Evolutionary conservation across 2,329 filamentous ascomycete species (phyloP).

Genomic region (Stagonosporopsis rhizophila): DNA sequence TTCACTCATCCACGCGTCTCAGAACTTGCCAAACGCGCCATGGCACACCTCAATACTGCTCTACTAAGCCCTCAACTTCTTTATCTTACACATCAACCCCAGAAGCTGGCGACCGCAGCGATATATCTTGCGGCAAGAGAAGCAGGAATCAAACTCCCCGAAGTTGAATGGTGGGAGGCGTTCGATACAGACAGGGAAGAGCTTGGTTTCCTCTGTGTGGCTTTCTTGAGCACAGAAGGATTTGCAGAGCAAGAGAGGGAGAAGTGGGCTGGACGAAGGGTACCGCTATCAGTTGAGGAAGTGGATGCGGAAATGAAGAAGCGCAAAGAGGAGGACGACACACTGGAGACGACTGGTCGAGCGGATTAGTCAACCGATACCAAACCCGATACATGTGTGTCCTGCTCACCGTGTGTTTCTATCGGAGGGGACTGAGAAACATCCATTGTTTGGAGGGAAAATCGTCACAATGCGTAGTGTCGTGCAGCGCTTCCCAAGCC

Average conservation of each 20-base stretch:
- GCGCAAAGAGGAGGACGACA: constrained; percentile 36
- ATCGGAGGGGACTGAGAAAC: background rate
- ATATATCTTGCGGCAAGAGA: constrained; percentile 90
- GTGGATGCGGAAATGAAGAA: constrained; percentile 68
- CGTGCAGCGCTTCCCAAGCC: background rate
- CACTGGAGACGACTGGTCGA: background rate
- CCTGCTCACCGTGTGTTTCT: background rate
- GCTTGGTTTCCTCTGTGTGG: constrained; percentile 89
- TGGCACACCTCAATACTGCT: constrained; percentile 85
- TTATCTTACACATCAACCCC: constrained; percentile 91
- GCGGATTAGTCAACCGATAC: background rate
- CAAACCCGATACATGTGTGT: background rate
- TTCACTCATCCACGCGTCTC: constrained; percentile 55
- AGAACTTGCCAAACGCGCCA: constrained; percentile 67
- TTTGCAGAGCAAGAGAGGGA: constrained; percentile 69
- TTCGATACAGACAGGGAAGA: constrained; percentile 96
- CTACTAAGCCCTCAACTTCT: constrained; percentile 86
- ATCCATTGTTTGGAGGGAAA: background rate
- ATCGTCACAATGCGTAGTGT: background rate
- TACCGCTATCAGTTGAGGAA: constrained; percentile 65
- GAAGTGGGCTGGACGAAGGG: constrained; percentile 58
- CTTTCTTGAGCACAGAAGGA: constrained; percentile 77
- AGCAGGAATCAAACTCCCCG: constrained; percentile 76
- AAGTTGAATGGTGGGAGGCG: constrained; percentile 94
- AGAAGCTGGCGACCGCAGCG: constrained; percentile 82